Evolutionary conservation across 1,284 basidiomycete species (phyloP), one percentile per base, ranked within the genome.

Genomic region (Puccinia horiana): DNA sequence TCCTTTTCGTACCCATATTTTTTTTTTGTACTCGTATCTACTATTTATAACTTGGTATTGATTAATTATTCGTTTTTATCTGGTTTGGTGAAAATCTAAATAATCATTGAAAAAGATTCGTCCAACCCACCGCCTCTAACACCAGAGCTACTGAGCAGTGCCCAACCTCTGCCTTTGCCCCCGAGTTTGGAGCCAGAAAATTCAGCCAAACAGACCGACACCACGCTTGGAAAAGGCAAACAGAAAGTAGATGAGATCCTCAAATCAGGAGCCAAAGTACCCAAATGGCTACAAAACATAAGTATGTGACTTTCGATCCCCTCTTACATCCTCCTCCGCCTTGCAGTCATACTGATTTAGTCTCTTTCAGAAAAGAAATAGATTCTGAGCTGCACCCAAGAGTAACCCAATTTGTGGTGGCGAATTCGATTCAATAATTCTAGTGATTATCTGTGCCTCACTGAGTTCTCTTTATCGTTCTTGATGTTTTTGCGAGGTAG

Each of bases 61-160:
- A 54, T 23, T 6, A 54, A 54, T 54, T 54, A 23, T 54, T 16
- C 11, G n/a, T n/a, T 54, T 54, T 54, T 54, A 23, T 54, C n/a
- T 54, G 16, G 18, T 54, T 47, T 47, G 44, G 44, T 14, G n/a
- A n/a, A n/a, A n/a, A n/a, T n/a, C n/a, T 47, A 18, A 35, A 37
- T 47, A 20, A 0, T 8, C 0, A 18, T 54, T 47, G 0, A 2
- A 9, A 69, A 35, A 83, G 79, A 73, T 40, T 9, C 81, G 11
- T 85, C 88, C 81, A 85, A 89, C 2, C 89, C 90, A 12, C 92
- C 93, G 0, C 93, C 93, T 2, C 88, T 94, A n/a, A 88, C 89
- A n/a, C 85, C 89, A 0, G 88, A 87, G 18, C 87, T 94, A 56
- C 87, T 92, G 61, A 87, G 89, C 1, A 88, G 89, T 78, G 91